These are phyloP conservation scores for Moesziomyces aphidis DNA, from an alignment of 1,284 basidiomycete genomes.

Conservation along the genomic window DNA sequence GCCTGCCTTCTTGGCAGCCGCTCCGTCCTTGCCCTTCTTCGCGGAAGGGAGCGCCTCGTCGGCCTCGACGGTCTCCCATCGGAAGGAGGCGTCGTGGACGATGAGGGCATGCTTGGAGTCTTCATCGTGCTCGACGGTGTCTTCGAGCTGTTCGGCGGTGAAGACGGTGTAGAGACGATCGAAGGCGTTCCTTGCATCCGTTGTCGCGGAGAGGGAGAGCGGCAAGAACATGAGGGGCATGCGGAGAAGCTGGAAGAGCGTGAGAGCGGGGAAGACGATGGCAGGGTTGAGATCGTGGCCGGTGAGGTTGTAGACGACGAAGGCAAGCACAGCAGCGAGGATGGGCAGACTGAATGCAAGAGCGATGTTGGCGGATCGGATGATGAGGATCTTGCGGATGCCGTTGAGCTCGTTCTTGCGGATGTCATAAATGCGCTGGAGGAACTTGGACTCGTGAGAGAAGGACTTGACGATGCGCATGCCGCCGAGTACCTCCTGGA, in stretches of 20 bases:
- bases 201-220: slow-evolving; percentile 61
- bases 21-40: slow-evolving; percentile 21
- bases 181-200: slow-evolving; percentile 64
- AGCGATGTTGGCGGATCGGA: slow-evolving; percentile 78
- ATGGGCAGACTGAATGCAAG: slow-evolving; percentile 79
- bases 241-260: slow-evolving; percentile 72
- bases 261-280: slow-evolving; percentile 68
- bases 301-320: slow-evolving; percentile 81
- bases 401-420: slow-evolving; percentile 81
- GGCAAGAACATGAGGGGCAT: slow-evolving; percentile 78
- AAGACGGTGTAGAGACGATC: slow-evolving; percentile 71
- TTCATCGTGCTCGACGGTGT: slow-evolving; percentile 77
- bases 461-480: slow-evolving; percentile 68
- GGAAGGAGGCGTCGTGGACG: slow-evolving; percentile 47
- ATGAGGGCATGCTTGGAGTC: slow-evolving; percentile 47
- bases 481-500: slow-evolving; percentile 63
- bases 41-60: slow-evolving; percentile 34
- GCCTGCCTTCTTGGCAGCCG: slow-evolving; percentile 19
- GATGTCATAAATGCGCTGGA: slow-evolving; percentile 77
- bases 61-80: slow-evolving; percentile 54
- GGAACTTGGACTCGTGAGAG: slow-evolving; percentile 60
- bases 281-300: slow-evolving; percentile 77
- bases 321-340: slow-evolving; percentile 84
- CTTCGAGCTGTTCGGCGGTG: slow-evolving; percentile 74
- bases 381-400: slow-evolving; percentile 79